Evolutionary conservation across 2,329 filamentous ascomycete genomes (phyloP).

Genomic region (Colletotrichum kahawae): DNA sequence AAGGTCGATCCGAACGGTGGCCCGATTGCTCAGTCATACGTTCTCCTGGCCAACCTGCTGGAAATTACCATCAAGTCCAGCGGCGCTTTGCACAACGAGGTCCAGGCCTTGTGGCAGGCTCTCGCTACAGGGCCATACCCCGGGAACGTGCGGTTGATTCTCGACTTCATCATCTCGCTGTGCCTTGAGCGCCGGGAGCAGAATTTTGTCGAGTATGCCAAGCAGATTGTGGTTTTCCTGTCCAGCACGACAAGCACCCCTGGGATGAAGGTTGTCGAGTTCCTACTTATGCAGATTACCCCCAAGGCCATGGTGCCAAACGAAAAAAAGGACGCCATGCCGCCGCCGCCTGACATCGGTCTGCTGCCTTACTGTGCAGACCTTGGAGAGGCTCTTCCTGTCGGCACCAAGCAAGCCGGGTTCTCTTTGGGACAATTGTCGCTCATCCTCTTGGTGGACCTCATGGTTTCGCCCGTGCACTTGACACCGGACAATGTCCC

Average conservation of each 20-base stretch:
- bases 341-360: conserved; percentile 74
- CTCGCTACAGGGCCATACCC: conserved; percentile 90
- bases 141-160: conserved; percentile 90
- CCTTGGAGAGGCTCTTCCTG: conserved; percentile 76
- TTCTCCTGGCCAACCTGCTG: conserved; percentile 90
- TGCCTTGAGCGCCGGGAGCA: conserved; percentile 95
- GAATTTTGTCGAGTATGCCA: conserved; percentile 97
- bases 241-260: conserved; percentile 77
- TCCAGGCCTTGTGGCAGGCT: conserved; percentile 96
- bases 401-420: conserved; percentile 89
- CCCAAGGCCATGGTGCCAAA: conserved; percentile 97
- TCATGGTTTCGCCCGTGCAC: conserved; percentile 92
- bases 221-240: conserved; percentile 96
- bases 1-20: conserved; percentile 91
- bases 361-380: conserved; percentile 90
- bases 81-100: conserved; percentile 89
- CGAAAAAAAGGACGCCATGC: conserved; percentile 74
- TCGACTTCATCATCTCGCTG: conserved; percentile 95
- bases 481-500: conserved; percentile 81
- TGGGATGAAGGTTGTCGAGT: conserved; percentile 92
- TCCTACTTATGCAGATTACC: conserved; percentile 86
- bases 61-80: conserved; percentile 96
- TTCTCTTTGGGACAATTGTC: conserved; percentile 93
- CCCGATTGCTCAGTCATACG: conserved; percentile 90
- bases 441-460: conserved; percentile 89